A percentile compares a stretch with the other conserved stretches of the same genome.
Evolutionary conservation across 495 filamentous ascomycete species (phyloP).

Genomic region (Penicillium cataractarum): DNA sequence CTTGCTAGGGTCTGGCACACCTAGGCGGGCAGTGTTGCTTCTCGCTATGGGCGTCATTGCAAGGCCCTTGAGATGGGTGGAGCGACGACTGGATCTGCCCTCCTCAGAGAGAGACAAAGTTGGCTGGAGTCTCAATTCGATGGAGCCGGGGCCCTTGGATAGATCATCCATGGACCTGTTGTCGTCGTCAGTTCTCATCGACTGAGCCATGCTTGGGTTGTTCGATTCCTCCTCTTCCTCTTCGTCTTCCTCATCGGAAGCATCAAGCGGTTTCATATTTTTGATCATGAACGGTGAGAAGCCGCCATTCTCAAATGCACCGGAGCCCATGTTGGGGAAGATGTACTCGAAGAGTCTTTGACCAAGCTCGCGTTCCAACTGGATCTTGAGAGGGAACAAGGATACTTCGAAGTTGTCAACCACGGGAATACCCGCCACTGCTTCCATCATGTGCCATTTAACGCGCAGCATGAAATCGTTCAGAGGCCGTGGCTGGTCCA

Average conservation of each 20-base stretch:
- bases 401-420: constrained; percentile 97
- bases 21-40: constrained; percentile 47
- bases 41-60: constrained; percentile 44
- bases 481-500: constrained; percentile 61
- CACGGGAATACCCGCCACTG: constrained; percentile 95
- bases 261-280: constrained; percentile 63
- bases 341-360: constrained; percentile 97
- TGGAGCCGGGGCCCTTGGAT: constrained; percentile 62
- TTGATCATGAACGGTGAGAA: constrained; percentile 85
- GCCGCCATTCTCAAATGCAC: constrained; percentile 61
- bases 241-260: constrained; percentile 59
- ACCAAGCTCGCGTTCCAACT: constrained; percentile 90
- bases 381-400: constrained; percentile 88
- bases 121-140: constrained; percentile 77
- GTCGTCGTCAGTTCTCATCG: constrained; percentile 32
- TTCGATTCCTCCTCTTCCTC: constrained; percentile 37
- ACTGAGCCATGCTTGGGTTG: constrained; percentile 30
- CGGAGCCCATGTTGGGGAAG: constrained; percentile 77
- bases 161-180: constrained; percentile 42
- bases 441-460: constrained; percentile 97
- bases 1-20: constrained; percentile 27
- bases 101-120: constrained; percentile 69
- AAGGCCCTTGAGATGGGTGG: constrained; percentile 50
- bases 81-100: constrained; percentile 36
- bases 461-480: constrained; percentile 83